Percentiles rank a stretch among this genome's conserved stretches.
Evolutionary conservation across 2,329 filamentous ascomycete species (phyloP).

Genomic region (Plectosphaerella sp.): DNA sequence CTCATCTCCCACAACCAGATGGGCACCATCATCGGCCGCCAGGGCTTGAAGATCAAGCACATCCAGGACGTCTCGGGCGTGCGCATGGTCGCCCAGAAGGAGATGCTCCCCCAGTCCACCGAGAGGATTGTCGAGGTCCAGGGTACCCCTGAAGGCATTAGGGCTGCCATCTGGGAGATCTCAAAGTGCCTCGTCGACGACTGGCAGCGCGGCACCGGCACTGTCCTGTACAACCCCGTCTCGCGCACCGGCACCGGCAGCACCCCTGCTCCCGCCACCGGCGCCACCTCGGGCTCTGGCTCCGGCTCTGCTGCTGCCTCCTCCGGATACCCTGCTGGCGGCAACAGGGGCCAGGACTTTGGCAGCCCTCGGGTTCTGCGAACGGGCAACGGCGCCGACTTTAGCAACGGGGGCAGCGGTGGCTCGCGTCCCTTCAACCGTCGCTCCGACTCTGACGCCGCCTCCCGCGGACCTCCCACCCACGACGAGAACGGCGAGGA

Average conservation of each 20-base stretch:
- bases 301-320: constrained; percentile 15
- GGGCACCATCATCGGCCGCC: constrained; percentile 97
- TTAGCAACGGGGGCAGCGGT: constrained; percentile 55
- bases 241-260: constrained; percentile 74
- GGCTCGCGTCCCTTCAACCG: constrained; percentile 65
- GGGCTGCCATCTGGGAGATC: constrained; percentile 97
- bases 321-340: constrained; percentile 27
- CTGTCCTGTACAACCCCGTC: constrained; percentile 94
- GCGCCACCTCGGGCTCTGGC: constrained; percentile 36
- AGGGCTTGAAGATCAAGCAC: constrained; percentile 98
- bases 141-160: constrained; percentile 89
- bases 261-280: constrained; percentile 26
- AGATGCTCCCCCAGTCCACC: constrained; percentile 98
- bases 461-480: constrained; percentile 74
- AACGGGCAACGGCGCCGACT: constrained; percentile 95
- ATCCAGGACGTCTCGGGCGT: constrained; percentile 96
- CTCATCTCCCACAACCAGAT: constrained; percentile 99
- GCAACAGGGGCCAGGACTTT: constrained; percentile 48
- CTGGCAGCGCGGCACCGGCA: constrained; percentile 94
- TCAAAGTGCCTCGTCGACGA: constrained; percentile 98
- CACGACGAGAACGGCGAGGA: constrained; percentile 96
- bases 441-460: constrained; percentile 79
- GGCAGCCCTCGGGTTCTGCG: constrained; percentile 75
- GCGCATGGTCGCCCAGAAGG: constrained; percentile 98
- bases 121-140: constrained; percentile 97